Percentiles rank a stretch among this genome's conserved stretches.
These are phyloP conservation scores for Melanopsichium pennsylvanicum DNA, from an alignment of 1,284 basidiomycete species.

Conservation along the genomic window DNA sequence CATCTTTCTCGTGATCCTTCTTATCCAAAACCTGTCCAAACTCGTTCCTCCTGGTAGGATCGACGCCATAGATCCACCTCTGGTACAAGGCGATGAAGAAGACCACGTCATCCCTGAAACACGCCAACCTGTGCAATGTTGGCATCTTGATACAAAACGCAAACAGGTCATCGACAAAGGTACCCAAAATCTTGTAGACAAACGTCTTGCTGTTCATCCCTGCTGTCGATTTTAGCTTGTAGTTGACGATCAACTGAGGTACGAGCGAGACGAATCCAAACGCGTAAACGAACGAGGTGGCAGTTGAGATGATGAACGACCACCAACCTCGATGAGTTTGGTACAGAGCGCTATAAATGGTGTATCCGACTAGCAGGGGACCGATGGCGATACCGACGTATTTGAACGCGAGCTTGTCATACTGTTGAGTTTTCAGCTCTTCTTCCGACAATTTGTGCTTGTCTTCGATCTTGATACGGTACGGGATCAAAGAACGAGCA, in stretches of 20 bases:
- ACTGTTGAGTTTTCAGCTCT: slow-evolving; percentile 96
- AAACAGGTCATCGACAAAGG: slow-evolving; percentile 82
- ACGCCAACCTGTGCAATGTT: slow-evolving; percentile 84
- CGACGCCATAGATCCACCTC: slow-evolving; percentile 94
- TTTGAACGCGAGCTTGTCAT: slow-evolving; percentile 84
- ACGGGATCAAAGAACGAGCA: slow-evolving; percentile 76
- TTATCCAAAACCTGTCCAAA: slow-evolving; percentile 75
- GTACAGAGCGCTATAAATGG: slow-evolving; percentile 76
- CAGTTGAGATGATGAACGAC: slow-evolving; percentile 82
- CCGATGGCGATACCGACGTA: slow-evolving; percentile 88
- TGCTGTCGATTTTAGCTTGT: slow-evolving; percentile 83
- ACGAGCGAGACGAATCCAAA: slow-evolving; percentile 85
- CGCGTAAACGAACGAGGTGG: slow-evolving; percentile 90
- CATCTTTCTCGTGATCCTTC: slow-evolving; percentile 4
- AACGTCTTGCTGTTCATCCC: slow-evolving; percentile 97
- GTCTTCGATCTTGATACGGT: slow-evolving; percentile 81
- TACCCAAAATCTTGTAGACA: slow-evolving; percentile 90
- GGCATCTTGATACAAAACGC: slow-evolving; percentile 94
- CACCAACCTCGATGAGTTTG: slow-evolving; percentile 89
- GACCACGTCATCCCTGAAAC: slow-evolving; percentile 72
- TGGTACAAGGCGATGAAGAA: slow-evolving; percentile 67
- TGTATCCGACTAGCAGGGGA: slow-evolving; percentile 84
- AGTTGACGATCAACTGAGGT: slow-evolving; percentile 71
- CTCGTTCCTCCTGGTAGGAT: slow-evolving; percentile 92
- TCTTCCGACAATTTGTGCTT: slow-evolving; percentile 92